Evolutionary conservation across 805 yeast genomes (phyloP).

Genomic region (Candida michaelii): DNA sequence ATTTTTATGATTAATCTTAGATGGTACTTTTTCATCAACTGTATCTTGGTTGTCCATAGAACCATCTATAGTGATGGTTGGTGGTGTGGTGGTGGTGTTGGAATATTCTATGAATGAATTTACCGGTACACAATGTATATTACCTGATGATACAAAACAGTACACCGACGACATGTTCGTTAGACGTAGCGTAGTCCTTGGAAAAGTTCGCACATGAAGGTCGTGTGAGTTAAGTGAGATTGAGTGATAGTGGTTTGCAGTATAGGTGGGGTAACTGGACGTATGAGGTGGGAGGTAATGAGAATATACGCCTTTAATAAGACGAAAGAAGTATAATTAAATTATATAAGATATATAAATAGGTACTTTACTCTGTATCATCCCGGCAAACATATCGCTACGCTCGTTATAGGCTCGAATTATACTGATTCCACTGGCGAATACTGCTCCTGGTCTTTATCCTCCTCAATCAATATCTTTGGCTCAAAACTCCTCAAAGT

Average conservation of each 20-base stretch:
- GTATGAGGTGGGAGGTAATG: no score
- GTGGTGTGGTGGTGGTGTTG: slow-evolving; percentile 2
- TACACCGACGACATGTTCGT: slow-evolving; percentile 21
- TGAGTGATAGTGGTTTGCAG: no score
- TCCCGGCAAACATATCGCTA: no score
- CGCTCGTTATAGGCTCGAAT: no score
- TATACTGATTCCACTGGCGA: slow-evolving; percentile 1
- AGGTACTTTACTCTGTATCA: no score
- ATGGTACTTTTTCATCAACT: background rate
- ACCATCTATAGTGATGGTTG: slow-evolving; percentile 5
- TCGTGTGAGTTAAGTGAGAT: background rate
- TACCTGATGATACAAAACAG: slow-evolving; percentile 27
- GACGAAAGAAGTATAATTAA: no score
- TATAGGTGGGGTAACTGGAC: no score
- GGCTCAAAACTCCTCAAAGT: slow-evolving; percentile 42
- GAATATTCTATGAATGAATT: slow-evolving; percentile 18
- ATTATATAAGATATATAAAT: no score
- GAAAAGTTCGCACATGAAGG: slow-evolving; percentile 7
- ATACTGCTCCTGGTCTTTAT: background rate
- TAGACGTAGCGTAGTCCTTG: background rate
- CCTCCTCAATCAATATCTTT: background rate
- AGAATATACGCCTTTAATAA: no score
- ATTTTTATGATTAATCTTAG: slow-evolving; percentile 25
- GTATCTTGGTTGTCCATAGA: background rate
- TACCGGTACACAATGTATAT: slow-evolving; percentile 28